Base-by-base conservation (phyloP, 345 rosid species). In the Isatis tinctoria region DNA sequence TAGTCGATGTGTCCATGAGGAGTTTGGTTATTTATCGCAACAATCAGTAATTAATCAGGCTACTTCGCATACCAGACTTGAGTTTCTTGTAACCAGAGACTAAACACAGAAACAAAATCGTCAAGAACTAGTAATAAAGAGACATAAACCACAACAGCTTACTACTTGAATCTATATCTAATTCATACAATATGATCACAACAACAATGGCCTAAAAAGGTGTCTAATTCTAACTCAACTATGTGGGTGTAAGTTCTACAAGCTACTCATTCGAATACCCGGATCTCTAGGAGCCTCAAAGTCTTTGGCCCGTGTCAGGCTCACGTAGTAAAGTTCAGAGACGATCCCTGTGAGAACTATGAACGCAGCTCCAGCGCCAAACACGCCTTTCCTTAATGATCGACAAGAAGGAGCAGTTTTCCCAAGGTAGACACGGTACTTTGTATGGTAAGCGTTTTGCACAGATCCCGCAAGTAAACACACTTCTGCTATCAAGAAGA, bases 291-390 rank as follows among this genome's bases (percentile, higher is more conserved):
- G 70, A 56, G 67, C 65, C 32, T 52, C 71, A 43, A 65, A 69
- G 14, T 82, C 85, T 18, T 79, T 83, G 22, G 96, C 90, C 57
- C 70, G 80, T 33, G 92, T 88, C 73, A 88, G 81, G 79, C 87
- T 78, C 14, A 90, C 86, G 58, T 88, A 88, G 80, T 85, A 95
- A 59, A 95, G 83, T 78, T 90, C 90, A 0, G 97, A 95, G 60
- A 82, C 83, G 5, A 90, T 86, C 78, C 93, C 95, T 0, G 96
- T 94, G 14, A 91, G 75, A 49, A 91, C 66, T 4, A 90, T 18
- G 24, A 94, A 90, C 13, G 98, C 95, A 47, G 98, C 98, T 69
- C 93, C 96, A n/a, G 97, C 89, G 1, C 91, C 95, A 43, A 91
- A 91, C 26, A 91, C 82, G 1, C 98, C 96, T 80, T 92, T 94